Evolutionary conservation across 495 filamentous ascomycete genomes (phyloP).

Genomic region (Cercophora newfieldiana): DNA sequence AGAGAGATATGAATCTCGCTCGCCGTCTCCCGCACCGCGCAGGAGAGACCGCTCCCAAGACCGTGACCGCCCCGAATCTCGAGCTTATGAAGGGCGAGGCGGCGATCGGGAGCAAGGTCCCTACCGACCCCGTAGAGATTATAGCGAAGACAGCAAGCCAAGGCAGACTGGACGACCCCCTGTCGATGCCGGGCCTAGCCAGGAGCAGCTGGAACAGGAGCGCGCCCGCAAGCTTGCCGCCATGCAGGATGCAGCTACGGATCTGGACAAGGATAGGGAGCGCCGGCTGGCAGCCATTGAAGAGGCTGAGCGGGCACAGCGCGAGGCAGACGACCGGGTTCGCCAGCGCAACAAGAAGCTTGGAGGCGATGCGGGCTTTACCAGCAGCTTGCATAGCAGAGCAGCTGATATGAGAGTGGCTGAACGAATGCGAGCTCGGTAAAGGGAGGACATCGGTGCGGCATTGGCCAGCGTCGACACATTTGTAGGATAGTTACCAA

Average conservation of each 20-base stretch:
- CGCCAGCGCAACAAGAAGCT: constrained; percentile 58
- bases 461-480: background rate
- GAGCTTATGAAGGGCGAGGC: constrained; percentile 1
- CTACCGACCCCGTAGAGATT: constrained; percentile 29
- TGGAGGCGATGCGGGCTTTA: constrained; percentile 64
- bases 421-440: constrained; percentile 25
- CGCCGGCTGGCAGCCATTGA: constrained; percentile 68
- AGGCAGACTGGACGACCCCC: constrained; percentile 9
- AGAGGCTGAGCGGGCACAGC: constrained; percentile 61
- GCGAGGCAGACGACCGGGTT: constrained; percentile 62
- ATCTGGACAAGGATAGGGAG: constrained; percentile 73
- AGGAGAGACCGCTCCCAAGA: constrained; percentile 21
- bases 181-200: constrained; percentile 14
- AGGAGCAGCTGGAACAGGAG: constrained; percentile 43
- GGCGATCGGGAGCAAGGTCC: constrained; percentile 28
- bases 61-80: constrained; percentile 13
- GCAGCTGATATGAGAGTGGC: constrained; percentile 58
- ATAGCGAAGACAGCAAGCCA: constrained; percentile 25
- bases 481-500: background rate
- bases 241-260: constrained; percentile 83
- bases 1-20: constrained; percentile 16
- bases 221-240: constrained; percentile 71
- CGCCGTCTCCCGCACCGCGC: constrained; percentile 31
- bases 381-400: constrained; percentile 58
- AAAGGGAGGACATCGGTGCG: constrained; percentile 10